Base-by-base conservation (phyloP, 2,329 filamentous ascomycete species). In the Pseudogymnoascus sp. region DNA sequence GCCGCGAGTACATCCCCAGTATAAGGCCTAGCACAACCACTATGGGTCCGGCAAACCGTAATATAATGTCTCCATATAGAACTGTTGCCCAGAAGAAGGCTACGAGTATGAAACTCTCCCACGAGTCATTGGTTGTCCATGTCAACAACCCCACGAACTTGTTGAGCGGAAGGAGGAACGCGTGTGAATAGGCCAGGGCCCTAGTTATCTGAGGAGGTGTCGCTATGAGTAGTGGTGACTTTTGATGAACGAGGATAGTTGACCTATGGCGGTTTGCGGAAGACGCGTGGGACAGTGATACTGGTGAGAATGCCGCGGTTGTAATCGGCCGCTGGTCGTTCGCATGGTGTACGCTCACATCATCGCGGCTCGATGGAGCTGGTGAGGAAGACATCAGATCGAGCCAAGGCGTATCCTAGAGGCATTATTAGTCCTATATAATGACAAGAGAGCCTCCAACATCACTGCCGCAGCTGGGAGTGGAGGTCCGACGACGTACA, bases 171-270 rank as follows among this genome's bases (percentile, higher is more conserved):
- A 96, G 78, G 6, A 99, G 80, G 72, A 97, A 97, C 0, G 94
- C 92, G 72, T 99, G 93, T 65, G 92, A 96, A 73, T 97, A 97
- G 65, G 93, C 93, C 63, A 99, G 81, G 12, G 93, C 92, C 68
- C 94, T 85, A 2, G 94, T 99, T 72, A 99, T 88, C 71, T 96
- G 90, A 1, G 94, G 94, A 43, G 94, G 94, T 8, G 94, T 99
- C 14, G 93, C 91, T 63, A 96, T 87, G 15, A 99, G 82, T 50
- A 99, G 77, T 9, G 94, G 94, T 14, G 91, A 96, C 76, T 97
- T 99, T 74, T 96, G 93, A 75, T 97, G 92, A 18, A 99, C 92
- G 67, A 97, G 85, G 68, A 99, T 92, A 62, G 91, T 95, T 15
- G 91, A 95, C 50, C 90, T 86, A 64, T 93, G 88, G 70, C 89